Evolutionary conservation across 495 filamentous ascomycete species (phyloP).

Genomic region (Durotheca rogersii): DNA sequence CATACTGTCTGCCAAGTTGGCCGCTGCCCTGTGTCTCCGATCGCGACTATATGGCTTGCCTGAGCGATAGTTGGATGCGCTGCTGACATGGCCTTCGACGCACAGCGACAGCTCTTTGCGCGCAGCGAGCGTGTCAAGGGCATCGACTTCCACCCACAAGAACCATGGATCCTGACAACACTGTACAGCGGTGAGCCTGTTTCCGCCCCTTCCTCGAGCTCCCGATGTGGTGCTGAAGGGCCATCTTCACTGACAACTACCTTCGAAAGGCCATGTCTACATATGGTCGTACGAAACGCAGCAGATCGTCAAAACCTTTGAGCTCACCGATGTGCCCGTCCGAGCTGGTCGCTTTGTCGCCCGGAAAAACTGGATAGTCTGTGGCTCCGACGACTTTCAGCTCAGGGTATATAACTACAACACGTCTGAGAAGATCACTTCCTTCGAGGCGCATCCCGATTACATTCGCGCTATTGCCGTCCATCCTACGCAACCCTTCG

Average conservation of each 20-base stretch:
- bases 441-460: constrained; percentile 97
- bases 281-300: constrained; percentile 99
- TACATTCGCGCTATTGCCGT: constrained; percentile 97
- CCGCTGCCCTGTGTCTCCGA: constrained; percentile 9
- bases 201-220: neutral
- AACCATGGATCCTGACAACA: constrained; percentile 97
- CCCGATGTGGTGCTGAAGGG: neutral
- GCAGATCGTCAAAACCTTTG: constrained; percentile 97
- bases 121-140: constrained; percentile 92
- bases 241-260: constrained; percentile 9
- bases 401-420: constrained; percentile 96
- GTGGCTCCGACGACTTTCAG: constrained; percentile 98
- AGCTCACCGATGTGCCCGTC: constrained; percentile 97
- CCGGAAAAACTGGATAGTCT: constrained; percentile 99
- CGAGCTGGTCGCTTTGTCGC: constrained; percentile 96
- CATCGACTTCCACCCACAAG: constrained; percentile 94
- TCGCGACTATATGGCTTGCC: constrained; percentile 16
- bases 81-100: constrained; percentile 41
- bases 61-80: constrained; percentile 30
- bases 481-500: constrained; percentile 95
- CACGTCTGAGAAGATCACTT: constrained; percentile 97
- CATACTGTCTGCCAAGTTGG: constrained; percentile 1
- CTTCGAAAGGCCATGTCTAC: constrained; percentile 79
- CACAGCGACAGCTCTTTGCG: constrained; percentile 77
- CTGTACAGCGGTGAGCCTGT: constrained; percentile 75